Conservation (phyloP, 2,329 filamentous ascomycete species). For the Dactylella cylindrospora region DNA sequence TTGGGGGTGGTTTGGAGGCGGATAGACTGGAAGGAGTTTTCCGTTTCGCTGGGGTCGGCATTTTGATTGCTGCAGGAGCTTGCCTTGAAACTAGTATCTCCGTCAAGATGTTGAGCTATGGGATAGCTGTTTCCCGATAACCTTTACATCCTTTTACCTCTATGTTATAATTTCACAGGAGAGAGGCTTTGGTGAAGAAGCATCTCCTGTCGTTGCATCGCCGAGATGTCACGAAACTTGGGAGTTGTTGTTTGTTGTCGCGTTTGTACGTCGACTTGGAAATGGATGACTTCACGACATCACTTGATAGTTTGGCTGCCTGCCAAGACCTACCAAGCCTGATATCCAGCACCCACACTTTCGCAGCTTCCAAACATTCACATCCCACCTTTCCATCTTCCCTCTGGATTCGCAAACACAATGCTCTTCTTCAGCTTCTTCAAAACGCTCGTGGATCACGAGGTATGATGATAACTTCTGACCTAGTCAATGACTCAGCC, state of each 20-base stretch:
- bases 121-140: not conserved
- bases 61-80: not conserved
- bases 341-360: too few species aligned
- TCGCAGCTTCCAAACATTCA: constrained; percentile 17
- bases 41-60: constrained; percentile 33
- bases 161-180: not conserved
- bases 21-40: constrained; percentile 25
- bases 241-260: constrained; percentile 1
- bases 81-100: too few species aligned
- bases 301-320: constrained; percentile 40
- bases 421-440: constrained; percentile 70
- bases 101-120: too few species aligned
- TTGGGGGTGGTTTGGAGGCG: constrained; percentile 17
- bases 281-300: constrained; percentile 22
- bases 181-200: too few species aligned
- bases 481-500: not conserved
- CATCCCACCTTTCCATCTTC: constrained; percentile 8
- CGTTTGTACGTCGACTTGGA: not conserved
- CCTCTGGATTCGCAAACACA: constrained; percentile 8
- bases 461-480: constrained; percentile 31
- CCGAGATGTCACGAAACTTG: too few species aligned
- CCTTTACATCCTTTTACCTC: constrained; percentile 14
- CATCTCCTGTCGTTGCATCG: too few species aligned
- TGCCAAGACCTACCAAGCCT: constrained; percentile 32
- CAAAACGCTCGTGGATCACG: constrained; percentile 86